Percentiles rank a stretch among this genome's conserved stretches.
These are phyloP conservation scores for Linum lewisii DNA, from an alignment of 345 rosid genomes.

Conservation along the genomic window DNA sequence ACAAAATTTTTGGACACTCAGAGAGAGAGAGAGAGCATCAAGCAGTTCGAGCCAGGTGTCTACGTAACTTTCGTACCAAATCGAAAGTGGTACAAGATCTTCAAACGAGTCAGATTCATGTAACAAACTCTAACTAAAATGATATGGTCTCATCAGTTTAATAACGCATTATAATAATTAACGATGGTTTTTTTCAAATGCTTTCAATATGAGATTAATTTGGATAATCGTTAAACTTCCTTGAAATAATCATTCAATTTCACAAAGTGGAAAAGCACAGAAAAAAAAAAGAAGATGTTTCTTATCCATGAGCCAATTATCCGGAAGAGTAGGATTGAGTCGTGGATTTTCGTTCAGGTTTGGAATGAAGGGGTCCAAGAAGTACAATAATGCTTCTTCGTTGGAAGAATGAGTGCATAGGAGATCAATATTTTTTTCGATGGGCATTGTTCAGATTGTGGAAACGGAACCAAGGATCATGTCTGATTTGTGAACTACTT, in stretches of 20 bases:
- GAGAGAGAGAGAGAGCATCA: constrained; percentile 52
- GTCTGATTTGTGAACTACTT: too few species aligned
- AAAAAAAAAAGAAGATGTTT: not conserved
- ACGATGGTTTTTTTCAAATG: too few species aligned
- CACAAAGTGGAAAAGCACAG: not conserved
- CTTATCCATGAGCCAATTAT: not conserved
- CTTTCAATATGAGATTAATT: too few species aligned
- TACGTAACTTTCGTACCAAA: constrained; percentile 46
- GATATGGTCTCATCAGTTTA: too few species aligned
- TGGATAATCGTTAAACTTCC: too few species aligned
- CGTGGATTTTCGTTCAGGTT: not conserved
- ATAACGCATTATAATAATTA: too few species aligned
- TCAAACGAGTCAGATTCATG: constrained; percentile 91
- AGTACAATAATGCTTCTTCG: too few species aligned
- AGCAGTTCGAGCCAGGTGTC: constrained; percentile 91
- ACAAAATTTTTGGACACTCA: constrained; percentile 16
- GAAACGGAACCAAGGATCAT: too few species aligned
- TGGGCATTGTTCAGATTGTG: too few species aligned
- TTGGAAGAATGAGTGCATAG: too few species aligned
- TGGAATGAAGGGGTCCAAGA: not conserved
- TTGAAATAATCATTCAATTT: not conserved
- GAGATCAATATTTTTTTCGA: too few species aligned
- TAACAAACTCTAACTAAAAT: constrained; percentile 18
- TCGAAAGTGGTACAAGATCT: constrained; percentile 54
- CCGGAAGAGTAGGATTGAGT: not conserved